A percentile compares a stretch with the other conserved stretches of the same genome.
These are phyloP conservation scores for Penicillium odoratum DNA, from an alignment of 495 filamentous ascomycete genomes.

Conservation along the genomic window DNA sequence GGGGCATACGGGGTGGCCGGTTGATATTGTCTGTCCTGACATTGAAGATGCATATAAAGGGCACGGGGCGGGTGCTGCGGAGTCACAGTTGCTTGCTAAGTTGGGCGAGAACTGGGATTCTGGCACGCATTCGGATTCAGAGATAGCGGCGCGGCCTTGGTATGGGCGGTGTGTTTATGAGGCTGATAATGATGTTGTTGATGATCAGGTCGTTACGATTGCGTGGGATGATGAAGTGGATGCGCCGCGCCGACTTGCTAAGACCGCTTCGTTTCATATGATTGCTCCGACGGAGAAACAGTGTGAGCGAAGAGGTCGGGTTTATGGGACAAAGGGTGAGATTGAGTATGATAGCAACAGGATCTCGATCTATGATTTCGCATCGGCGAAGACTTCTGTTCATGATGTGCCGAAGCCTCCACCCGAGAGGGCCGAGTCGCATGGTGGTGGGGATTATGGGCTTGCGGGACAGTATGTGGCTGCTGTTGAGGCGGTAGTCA, in stretches of 20 bases:
- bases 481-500: slow-evolving; percentile 79
- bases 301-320: slow-evolving; percentile 75
- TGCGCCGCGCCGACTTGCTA: slow-evolving; percentile 57
- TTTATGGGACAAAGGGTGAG: slow-evolving; percentile 87
- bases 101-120: slow-evolving; percentile 70
- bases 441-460: slow-evolving; percentile 88
- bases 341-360: slow-evolving; percentile 64
- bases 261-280: slow-evolving; percentile 92
- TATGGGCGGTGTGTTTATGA: slow-evolving; percentile 95
- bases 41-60: slow-evolving; percentile 64
- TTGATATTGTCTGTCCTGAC: slow-evolving; percentile 84
- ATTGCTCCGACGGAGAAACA: slow-evolving; percentile 84
- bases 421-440: slow-evolving; percentile 41
- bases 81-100: slow-evolving; percentile 28
- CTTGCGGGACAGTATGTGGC: slow-evolving; percentile 75
- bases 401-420: slow-evolving; percentile 38
- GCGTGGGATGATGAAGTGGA: slow-evolving; percentile 62
- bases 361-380: slow-evolving; percentile 47
- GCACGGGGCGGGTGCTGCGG: slow-evolving; percentile 23
- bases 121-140: slow-evolving; percentile 38
- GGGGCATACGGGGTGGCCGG: slow-evolving; percentile 73
- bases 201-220: slow-evolving; percentile 86
- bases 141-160: slow-evolving; percentile 68
- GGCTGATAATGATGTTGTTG: slow-evolving; percentile 82
- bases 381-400: slow-evolving; percentile 19